Base-by-base conservation (phyloP, 2,329 filamentous ascomycete genomes). In the Diaporthe sp. region DNA sequence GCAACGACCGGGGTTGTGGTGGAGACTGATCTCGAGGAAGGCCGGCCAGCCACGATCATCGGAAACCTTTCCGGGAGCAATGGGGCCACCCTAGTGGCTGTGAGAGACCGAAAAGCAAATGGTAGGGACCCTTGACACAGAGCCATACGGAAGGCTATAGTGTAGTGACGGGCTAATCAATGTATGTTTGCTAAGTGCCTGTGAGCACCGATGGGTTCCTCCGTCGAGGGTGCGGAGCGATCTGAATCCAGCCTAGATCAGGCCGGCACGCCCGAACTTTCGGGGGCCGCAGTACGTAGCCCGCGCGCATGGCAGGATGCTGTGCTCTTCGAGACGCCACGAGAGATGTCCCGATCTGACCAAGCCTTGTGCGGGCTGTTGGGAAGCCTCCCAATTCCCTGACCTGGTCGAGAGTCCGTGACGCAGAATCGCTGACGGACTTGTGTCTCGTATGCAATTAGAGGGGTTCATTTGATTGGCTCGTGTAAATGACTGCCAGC, bases 371-470 rank as follows among this genome's bases (percentile, higher is more conserved):
- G 19, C 13, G 45, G 42, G 28, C 25, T 50, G 61, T 38, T 67
- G 30, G 30, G 45, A 52, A 38, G 30, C 61, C 12, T 35, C 28
- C 42, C 61, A n/a, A 47, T 52, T 17, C 64, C 22, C 22, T 17
- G 30, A 10, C 45, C 42, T 38, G 28, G 61, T 35, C 61, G 42
- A 35, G 42, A 25, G 30, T 35, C 12, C 30, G 19, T n/a, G 42
- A 50, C 42, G 30, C 42, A 47, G 42, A 30, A 8, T 22, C 19
- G 45, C 61, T 5, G 19, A n/a, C n/a, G n/a, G n/a, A n/a, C 28
- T 38, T 35, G 61, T 17, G 22, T 33, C 64, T 52, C 15, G 33
- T 52, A 67, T 67, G 64, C 64, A 52, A 67, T 67, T 67, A 67
- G n/a, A 25, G 64, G 45, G 64, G 64, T 52, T 52, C 45, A 35